phyloP scores from a whole-genome alignment of 2,329 filamentous ascomycete genomes.

The Didymellaceae sp. region DNA sequence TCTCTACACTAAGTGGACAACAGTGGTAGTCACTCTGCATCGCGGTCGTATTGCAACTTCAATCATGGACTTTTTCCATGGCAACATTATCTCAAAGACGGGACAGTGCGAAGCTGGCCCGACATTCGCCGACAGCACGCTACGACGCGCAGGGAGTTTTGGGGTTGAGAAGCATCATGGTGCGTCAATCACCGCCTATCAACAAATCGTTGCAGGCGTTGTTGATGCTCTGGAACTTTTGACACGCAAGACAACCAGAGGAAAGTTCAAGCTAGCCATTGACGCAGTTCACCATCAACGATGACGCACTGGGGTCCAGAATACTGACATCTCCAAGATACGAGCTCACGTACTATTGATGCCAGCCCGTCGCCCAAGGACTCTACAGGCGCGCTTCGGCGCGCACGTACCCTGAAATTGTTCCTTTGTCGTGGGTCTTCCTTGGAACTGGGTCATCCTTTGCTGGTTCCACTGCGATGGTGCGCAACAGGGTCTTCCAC shows the following conservation, averaged over 20 bases:
- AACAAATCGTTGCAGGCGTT: no score
- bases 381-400: background rate
- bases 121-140: background rate
- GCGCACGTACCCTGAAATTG: slow-evolving; percentile 1
- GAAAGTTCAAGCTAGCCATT: slow-evolving; percentile 1
- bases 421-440: background rate
- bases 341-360: background rate
- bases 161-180: background rate
- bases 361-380: background rate
- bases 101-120: background rate
- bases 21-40: slow-evolving; percentile 1
- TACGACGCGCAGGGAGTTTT: background rate
- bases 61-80: background rate
- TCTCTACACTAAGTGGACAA: slow-evolving; percentile 10
- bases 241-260: background rate
- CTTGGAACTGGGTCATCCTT: background rate
- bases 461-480: background rate
- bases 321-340: background rate
- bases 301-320: slow-evolving; percentile 7
- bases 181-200: background rate
- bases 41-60: slow-evolving; percentile 4
- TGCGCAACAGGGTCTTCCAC: slow-evolving; percentile 3
- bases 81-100: slow-evolving; percentile 2
- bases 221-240: background rate
- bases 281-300: background rate